Base-by-base conservation (phyloP, 257 asterid species). In the Nicotiana sylvestris region DNA sequence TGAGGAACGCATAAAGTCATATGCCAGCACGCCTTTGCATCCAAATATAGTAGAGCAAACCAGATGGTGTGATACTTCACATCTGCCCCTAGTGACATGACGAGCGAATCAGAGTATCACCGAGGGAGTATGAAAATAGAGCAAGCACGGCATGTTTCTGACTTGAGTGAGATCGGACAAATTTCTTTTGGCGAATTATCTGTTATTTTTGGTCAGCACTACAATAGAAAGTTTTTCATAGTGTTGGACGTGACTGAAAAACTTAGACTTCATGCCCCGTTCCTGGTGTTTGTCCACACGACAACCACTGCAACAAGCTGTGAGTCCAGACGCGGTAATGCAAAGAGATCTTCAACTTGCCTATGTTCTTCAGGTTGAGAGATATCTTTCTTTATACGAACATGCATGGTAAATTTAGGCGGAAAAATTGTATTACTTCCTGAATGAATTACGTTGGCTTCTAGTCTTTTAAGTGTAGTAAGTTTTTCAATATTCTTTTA, bases 1-100 rank as follows among this genome's bases (percentile, higher is more conserved):
- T 10, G 92, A 86, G 83, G 92, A 87, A 84, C 88, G 96, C 35
- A 66, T 93, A 3, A 82, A 64, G 11, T 57, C 64, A 17, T 17
- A 57, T 6, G 27, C 64, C 2, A 57, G 27, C 4, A 57, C 27
- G 9, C 64, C 64, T 57, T 57, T 18, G 64, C 11, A 57, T 57
- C 64, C 64, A 17, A n/a, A 57, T 57, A 17, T 57, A 18, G 64
- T 57, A 4, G 64, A 57, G 10, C 27, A 57, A 57, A 17, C 62
- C 25, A 56, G n/a, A 56, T 56, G 8, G n/a, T 11, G 64, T 7
- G 21, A 2, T 57, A 57, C 64, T 65, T 49, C 85, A 8, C 66
- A 43, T 61, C 82, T 25, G 16, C 32, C 77, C 56, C 21, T 55
- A 17, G 37, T 27, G 58, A 72, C 51, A 25, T 8, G 60, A 72